Evolutionary conservation across 208 protist species (phyloP).

Genomic region (Trypanosoma conorhini): DNA sequence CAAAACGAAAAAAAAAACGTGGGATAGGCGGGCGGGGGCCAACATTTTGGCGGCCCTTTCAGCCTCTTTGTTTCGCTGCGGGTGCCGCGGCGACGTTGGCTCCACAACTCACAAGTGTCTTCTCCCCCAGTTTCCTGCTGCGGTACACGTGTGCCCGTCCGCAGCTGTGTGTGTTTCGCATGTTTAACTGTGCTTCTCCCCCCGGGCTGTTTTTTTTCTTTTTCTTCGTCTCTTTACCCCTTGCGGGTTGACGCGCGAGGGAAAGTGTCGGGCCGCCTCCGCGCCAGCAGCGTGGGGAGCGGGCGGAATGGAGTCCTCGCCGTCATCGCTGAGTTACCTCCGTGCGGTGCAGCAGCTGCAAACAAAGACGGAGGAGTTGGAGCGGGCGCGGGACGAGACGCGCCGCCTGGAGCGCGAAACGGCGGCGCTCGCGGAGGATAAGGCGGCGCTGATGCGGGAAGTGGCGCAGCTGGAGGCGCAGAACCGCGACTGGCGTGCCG

Average conservation of each 20-base stretch:
- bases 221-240: not conserved
- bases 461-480: slow-evolving; percentile 13
- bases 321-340: slow-evolving; percentile 21
- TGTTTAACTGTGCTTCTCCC: not conserved
- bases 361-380: slow-evolving; percentile 30
- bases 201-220: not conserved
- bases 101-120: too few relatives aligned
- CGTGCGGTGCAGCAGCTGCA: slow-evolving; percentile 21
- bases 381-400: slow-evolving; percentile 8
- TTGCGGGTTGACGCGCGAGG: not conserved
- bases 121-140: too few relatives aligned
- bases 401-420: slow-evolving; percentile 30
- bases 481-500: slow-evolving; percentile 21
- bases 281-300: not conserved
- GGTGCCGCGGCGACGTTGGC: too few relatives aligned
- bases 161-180: not conserved
- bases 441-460: slow-evolving; percentile 16
- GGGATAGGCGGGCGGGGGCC: too few relatives aligned
- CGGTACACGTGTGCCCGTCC: not conserved
- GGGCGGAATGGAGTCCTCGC: slow-evolving; percentile 3
- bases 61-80: too few relatives aligned
- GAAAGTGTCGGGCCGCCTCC: not conserved
- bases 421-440: slow-evolving; percentile 24
- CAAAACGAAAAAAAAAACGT: too few relatives aligned
- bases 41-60: too few relatives aligned